These are phyloP conservation scores for Leccinum broughii DNA, from an alignment of 768 basidiomycete genomes.

Conservation along the genomic window DNA sequence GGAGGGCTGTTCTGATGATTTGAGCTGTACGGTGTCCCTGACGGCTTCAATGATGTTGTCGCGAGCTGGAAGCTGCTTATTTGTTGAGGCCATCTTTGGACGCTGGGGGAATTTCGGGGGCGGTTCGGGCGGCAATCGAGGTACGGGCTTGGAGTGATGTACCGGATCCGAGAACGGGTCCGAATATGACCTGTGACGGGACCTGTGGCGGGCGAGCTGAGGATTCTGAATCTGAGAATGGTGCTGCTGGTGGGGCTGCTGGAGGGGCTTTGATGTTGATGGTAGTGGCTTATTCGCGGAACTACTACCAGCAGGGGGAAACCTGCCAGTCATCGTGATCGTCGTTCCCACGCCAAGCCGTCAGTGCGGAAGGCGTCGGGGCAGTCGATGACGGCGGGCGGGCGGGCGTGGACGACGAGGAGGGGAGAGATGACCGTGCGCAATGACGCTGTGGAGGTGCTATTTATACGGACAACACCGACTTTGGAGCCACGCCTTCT, in stretches of 20 bases:
- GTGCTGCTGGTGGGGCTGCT: conserved; percentile 1
- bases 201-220: conserved; percentile 27
- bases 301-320: conserved; percentile 6
- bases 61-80: conserved; percentile 35
- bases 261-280: conserved; percentile 6
- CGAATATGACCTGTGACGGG: conserved; percentile 48
- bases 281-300: conserved; percentile 32
- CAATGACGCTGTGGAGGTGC: neutral
- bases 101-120: conserved; percentile 32
- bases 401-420: conserved; percentile 5
- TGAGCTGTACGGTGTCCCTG: conserved; percentile 66
- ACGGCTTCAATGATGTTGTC: conserved; percentile 60
- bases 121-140: conserved; percentile 44
- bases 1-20: conserved; percentile 42
- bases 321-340: conserved; percentile 19
- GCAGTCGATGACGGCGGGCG: conserved; percentile 10
- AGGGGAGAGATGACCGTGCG: conserved; percentile 9
- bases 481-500: neutral
- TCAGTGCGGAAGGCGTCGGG: conserved; percentile 4
- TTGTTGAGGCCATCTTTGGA: conserved; percentile 27
- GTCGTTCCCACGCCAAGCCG: conserved; percentile 26
- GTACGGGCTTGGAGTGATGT: conserved; percentile 30
- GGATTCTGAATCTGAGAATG: conserved; percentile 22
- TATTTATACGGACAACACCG: conserved; percentile 28
- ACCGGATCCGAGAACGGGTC: conserved; percentile 53